Percentiles rank a stretch among this genome's conserved stretches.
phyloP scores from a whole-genome alignment of 2,329 filamentous ascomycete genomes.

The Fusarium multiceps region DNA sequence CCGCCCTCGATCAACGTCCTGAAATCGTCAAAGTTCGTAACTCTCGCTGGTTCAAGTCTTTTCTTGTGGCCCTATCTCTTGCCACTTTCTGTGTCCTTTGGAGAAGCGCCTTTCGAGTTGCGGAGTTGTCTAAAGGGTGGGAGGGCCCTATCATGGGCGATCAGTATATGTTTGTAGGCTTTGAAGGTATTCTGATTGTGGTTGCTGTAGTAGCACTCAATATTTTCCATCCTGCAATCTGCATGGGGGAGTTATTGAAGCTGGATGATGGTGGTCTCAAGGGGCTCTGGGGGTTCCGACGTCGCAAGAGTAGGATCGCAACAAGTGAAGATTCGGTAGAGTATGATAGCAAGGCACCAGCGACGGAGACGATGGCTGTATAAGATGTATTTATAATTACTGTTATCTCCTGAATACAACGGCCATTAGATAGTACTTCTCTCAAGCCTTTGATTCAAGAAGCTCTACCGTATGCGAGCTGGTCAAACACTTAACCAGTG shows the following conservation, averaged over 20 bases:
- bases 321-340: constrained; percentile 26
- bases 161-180: constrained; percentile 66
- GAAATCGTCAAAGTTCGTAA: constrained; percentile 52
- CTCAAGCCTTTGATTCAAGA: neutral
- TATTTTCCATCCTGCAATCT: constrained; percentile 50
- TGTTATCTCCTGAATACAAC: neutral
- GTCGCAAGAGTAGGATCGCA: constrained; percentile 17
- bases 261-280: constrained; percentile 42
- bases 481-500: constrained; percentile 1
- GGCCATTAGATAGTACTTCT: neutral
- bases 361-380: constrained; percentile 11
- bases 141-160: constrained; percentile 65
- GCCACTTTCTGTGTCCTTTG: constrained; percentile 73
- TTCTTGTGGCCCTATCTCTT: constrained; percentile 65
- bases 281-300: constrained; percentile 45
- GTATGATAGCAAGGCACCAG: constrained; percentile 21
- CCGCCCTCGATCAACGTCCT: constrained; percentile 54
- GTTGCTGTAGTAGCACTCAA: constrained; percentile 59
- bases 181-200: constrained; percentile 67
- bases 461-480: neutral
- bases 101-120: constrained; percentile 73
- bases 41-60: constrained; percentile 62
- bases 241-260: constrained; percentile 46
- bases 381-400: neutral
- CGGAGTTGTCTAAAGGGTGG: constrained; percentile 74